Conservation (phyloP, 148 eudicot species). For the Beta vulgaris region DNA sequence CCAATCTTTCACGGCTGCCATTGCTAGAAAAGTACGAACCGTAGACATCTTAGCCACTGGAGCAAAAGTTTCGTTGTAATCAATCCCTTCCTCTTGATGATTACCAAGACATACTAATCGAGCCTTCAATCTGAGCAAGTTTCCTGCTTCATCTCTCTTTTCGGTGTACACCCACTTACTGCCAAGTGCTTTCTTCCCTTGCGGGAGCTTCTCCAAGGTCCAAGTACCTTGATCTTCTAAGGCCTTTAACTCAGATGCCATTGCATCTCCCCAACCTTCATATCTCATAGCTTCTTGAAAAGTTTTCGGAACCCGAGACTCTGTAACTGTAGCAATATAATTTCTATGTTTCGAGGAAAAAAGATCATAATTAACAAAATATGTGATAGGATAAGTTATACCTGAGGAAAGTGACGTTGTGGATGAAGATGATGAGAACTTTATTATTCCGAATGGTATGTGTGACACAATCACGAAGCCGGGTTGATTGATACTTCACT, state of each 20-base stretch:
- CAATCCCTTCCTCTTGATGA: background rate
- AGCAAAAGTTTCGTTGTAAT: background rate
- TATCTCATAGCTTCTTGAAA: background rate
- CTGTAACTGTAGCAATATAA: background rate
- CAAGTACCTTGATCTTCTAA: background rate
- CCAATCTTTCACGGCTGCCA: background rate
- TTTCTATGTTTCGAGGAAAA: background rate
- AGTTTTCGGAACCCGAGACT: background rate
- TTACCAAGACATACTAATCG: background rate
- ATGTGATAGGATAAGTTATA: constrained; percentile 1
- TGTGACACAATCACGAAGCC: background rate
- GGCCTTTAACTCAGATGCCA: background rate
- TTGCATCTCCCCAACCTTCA: background rate
- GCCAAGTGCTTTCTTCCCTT: background rate
- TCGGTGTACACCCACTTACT: background rate
- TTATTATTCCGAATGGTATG: background rate
- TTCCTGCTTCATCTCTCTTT: background rate
- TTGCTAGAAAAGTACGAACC: background rate
- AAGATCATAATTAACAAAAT: background rate
- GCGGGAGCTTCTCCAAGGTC: background rate
- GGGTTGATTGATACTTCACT: too few species aligned
- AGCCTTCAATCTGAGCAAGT: background rate
- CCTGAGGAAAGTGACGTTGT: background rate
- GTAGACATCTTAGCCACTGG: background rate
- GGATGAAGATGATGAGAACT: background rate